Conservation (phyloP, 1,284 basidiomycete species). For the Apiotrichum akiyoshidainum region DNA sequence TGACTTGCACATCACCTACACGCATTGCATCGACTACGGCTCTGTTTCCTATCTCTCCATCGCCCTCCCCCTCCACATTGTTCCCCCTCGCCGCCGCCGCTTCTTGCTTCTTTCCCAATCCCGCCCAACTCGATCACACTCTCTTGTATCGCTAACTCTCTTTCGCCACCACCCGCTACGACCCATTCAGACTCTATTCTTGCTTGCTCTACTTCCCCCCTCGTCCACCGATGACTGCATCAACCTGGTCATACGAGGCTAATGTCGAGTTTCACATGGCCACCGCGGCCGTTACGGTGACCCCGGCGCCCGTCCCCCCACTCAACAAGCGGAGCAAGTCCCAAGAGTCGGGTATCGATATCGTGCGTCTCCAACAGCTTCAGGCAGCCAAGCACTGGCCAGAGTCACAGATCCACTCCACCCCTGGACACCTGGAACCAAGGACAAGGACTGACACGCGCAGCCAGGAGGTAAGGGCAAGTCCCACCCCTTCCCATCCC, state of each 20-base stretch:
- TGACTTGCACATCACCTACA: no score
- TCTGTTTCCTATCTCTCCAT: no score
- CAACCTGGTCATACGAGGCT: constrained; percentile 3
- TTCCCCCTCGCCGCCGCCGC: no score
- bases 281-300: not conserved
- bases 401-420: no score
- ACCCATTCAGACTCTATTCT: no score
- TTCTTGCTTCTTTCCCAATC: no score
- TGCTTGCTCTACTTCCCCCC: not conserved
- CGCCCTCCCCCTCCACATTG: no score
- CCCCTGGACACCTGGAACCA: no score
- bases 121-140: not conserved
- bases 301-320: not conserved
- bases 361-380: no score
- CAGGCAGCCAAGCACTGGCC: no score
- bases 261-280: not conserved
- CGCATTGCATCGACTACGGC: no score
- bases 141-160: not conserved
- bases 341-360: no score
- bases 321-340: not conserved
- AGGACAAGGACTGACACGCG: not conserved
- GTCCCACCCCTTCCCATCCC: not conserved
- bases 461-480: not conserved
- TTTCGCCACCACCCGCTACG: not conserved
- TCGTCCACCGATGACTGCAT: not conserved